Evolutionary conservation across 257 asterid genomes (phyloP), one percentile per base, ranked within the genome.

Genomic region (Solanum acaule): DNA sequence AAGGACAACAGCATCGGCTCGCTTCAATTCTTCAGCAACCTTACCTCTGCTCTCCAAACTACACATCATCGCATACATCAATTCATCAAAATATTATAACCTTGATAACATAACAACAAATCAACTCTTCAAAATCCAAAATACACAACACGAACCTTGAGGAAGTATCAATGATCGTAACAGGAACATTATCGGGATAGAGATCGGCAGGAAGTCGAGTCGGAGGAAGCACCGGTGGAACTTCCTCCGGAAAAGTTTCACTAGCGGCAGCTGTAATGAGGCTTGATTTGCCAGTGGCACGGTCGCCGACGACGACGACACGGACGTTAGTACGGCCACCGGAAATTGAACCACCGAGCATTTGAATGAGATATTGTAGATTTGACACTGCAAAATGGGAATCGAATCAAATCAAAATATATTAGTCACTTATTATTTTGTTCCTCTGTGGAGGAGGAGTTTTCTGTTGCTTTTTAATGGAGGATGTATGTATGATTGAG

Each of bases 181-280:
- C 90, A 33, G 99, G 98, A 85, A 96, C 95, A 83, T 94, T 90
- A 89, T 95, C 99, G 11, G 99, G 98, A 86, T 93, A 97, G 90
- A 93, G 95, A 90, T 97, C 99, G 88, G 99, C 94, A 70, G 99
- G 96, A 89, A 97, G 98, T 82, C 99, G 99, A 87, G 99, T 95
- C 85, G 96, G 98, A 46, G 98, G 98, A 85, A 97, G 98, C n/a
- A 97, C 98, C 23, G 95, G 95, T 25, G 96, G 96, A 20, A 97
- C 96, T 42, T 94, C 95, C n/a, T 88, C 93, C 22, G 97, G 95
- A 90, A 97, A 97, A 35, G 94, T 86, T 87, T 96, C 99, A 83
- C 96, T 93, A 16, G 98, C 96, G 11, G 96, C 98, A 40, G 99
- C 94, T 31, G 96, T 95, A 88, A 97, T 97, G 78, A 97, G 98